Conservation (phyloP, 1,139 yeast genomes). For the Hyphopichia wangnamkhiaoensis region DNA sequence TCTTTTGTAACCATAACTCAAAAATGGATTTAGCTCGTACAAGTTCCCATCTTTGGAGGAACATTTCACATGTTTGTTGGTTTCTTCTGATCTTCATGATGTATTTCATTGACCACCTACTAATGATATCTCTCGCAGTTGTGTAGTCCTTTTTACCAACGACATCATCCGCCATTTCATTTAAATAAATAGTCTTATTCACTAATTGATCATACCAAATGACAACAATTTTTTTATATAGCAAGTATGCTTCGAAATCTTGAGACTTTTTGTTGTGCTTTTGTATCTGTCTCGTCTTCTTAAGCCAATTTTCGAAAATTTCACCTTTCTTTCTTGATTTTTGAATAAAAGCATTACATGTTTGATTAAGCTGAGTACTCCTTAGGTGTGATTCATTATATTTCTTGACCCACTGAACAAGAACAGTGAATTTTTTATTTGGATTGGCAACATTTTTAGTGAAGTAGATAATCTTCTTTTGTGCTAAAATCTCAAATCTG, state of each 20-base stretch:
- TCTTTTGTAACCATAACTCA: conserved; percentile 39
- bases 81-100: conserved; percentile 34
- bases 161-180: conserved; percentile 31
- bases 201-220: conserved; percentile 38
- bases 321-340: conserved; percentile 10
- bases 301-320: conserved; percentile 16
- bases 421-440: conserved; percentile 10
- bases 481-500: conserved; percentile 16
- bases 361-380: conserved; percentile 13
- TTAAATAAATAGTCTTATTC: conserved; percentile 22
- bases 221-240: conserved; percentile 29
- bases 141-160: conserved; percentile 29
- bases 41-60: conserved; percentile 34
- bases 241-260: conserved; percentile 22
- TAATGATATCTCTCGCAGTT: conserved; percentile 25
- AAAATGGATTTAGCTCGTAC: conserved; percentile 31
- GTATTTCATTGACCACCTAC: conserved; percentile 42
- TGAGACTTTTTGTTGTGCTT: conserved; percentile 14
- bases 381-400: conserved; percentile 16
- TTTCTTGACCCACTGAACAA: conserved; percentile 23
- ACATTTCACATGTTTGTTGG: conserved; percentile 38
- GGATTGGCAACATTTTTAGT: conserved; percentile 11
- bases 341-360: conserved; percentile 13
- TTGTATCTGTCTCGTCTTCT: conserved; percentile 7
- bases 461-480: conserved; percentile 17